phyloP scores from a whole-genome alignment of 129 eudicot genomes.

The Helianthus annuus region HanXRQr2.0-SUNRISE NC_035442.2:161360705-161361204 shows the following conservation, averaged over 20 bases:
- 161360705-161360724: not conserved
- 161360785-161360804: conserved; percentile 8
- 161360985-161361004: conserved; percentile 57
- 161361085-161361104: conserved; percentile 90
- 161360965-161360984: too few species aligned
- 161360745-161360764: too few species aligned
- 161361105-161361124: conserved; percentile 48
- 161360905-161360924: conserved; percentile 90
- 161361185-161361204: too few species aligned
- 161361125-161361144: conserved; percentile 1
- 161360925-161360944: conserved; percentile 70
- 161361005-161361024: conserved; percentile 89
- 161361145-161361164: not conserved
- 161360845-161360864: conserved; percentile 72
- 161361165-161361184: too few species aligned
- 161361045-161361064: conserved; percentile 74
- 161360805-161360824: not conserved
- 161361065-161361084: conserved; percentile 85
- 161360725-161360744: too few species aligned
- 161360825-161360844: conserved; percentile 90
- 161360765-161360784: not conserved
- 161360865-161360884: conserved; percentile 89
- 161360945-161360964: conserved; percentile 8
- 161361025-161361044: conserved; percentile 70
- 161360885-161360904: conserved; percentile 93